Evolutionary conservation across 257 asterid genomes (phyloP).

Genomic region (Knoxia roxburghii): DNA sequence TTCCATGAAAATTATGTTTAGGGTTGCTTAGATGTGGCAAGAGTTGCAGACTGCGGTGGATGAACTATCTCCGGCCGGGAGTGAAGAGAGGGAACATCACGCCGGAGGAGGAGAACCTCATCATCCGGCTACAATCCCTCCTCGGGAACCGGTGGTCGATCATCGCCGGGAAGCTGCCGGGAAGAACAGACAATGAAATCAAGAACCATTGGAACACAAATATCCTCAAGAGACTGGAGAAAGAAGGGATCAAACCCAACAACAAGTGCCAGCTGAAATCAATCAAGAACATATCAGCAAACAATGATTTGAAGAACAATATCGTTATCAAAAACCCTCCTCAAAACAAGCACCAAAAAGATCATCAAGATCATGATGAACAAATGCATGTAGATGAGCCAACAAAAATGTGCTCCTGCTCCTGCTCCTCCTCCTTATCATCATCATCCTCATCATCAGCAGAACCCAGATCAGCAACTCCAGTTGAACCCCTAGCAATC

Average conservation of each 20-base stretch:
- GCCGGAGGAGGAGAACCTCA: constrained; percentile 61
- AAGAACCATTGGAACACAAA: constrained; percentile 70
- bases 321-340: too few relatives aligned
- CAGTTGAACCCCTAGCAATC: too few relatives aligned
- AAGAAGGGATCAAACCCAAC: constrained; percentile 3
- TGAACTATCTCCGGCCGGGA: constrained; percentile 73
- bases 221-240: constrained; percentile 42
- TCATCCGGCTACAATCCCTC: constrained; percentile 52
- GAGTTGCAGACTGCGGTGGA: constrained; percentile 77
- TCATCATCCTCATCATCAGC: too few relatives aligned
- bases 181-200: too few relatives aligned
- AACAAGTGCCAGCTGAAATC: neutral
- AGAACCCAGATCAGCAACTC: too few relatives aligned
- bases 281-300: constrained; percentile 5
- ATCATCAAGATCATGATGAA: too few relatives aligned
- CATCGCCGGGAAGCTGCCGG: constrained; percentile 68
- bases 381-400: too few relatives aligned
- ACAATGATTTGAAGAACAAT: too few relatives aligned
- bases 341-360: too few relatives aligned
- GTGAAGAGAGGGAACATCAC: constrained; percentile 60
- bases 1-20: constrained; percentile 3
- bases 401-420: too few relatives aligned
- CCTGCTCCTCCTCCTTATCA: too few relatives aligned
- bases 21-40: constrained; percentile 71
- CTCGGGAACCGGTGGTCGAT: constrained; percentile 79